Evolutionary conservation across 2,329 filamentous ascomycete species (phyloP).

Genomic region (Neofusicoccum laricinum): DNA sequence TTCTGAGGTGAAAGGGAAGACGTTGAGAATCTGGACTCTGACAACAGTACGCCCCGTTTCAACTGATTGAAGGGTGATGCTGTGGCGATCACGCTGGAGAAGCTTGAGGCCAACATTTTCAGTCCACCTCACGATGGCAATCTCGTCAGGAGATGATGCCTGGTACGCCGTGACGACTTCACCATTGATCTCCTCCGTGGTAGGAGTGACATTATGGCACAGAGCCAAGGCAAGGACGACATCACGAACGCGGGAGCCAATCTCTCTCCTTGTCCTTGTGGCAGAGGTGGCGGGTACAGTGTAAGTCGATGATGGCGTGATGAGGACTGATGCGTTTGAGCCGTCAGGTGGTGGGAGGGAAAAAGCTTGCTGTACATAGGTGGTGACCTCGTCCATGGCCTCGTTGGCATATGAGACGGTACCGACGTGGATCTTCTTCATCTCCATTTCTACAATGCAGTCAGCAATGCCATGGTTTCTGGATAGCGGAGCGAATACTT

Average conservation of each 20-base stretch:
- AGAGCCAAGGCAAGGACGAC: conserved; percentile 87
- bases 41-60: conserved; percentile 73
- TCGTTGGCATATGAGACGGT: conserved; percentile 98
- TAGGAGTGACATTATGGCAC: conserved; percentile 96
- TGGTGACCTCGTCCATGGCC: conserved; percentile 93
- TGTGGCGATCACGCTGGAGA: conserved; percentile 79
- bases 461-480: conserved; percentile 18
- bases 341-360: conserved; percentile 26
- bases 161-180: conserved; percentile 81
- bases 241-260: conserved; percentile 88
- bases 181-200: conserved; percentile 78
- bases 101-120: conserved; percentile 86
- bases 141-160: conserved; percentile 95
- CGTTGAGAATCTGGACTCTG: conserved; percentile 81
- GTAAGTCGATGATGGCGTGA: conserved; percentile 73
- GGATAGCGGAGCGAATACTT: conserved; percentile 24
- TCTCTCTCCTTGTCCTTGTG: conserved; percentile 86
- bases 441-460: conserved; percentile 72
- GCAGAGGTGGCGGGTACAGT: conserved; percentile 60
- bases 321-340: conserved; percentile 45
- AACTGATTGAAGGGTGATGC: conserved; percentile 76
- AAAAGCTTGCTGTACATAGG: conserved; percentile 85
- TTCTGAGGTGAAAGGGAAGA: conserved; percentile 97
- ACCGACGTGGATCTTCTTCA: conserved; percentile 97
- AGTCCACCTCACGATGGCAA: conserved; percentile 95